A percentile compares a stretch with the other conserved stretches of the same genome.
Conservation (phyloP, 2,329 filamentous ascomycete genomes). For the Coniochaeta prunicola region DNA sequence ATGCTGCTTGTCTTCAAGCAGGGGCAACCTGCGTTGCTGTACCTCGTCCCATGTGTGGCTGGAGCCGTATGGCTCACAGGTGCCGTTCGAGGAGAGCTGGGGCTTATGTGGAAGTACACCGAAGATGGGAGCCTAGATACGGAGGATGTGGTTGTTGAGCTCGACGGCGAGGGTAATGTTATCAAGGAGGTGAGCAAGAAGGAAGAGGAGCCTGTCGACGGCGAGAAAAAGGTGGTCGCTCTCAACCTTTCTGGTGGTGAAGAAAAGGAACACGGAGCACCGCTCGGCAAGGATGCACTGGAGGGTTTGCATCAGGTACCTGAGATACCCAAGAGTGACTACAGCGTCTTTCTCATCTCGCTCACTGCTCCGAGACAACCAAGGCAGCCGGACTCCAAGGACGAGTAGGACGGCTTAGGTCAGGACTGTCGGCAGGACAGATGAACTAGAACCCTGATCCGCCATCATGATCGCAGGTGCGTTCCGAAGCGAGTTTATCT, state of each 20-base stretch:
- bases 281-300: not conserved
- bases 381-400: not conserved
- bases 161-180: constrained; percentile 40
- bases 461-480: too few relatives aligned
- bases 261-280: not conserved
- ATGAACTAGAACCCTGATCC: too few relatives aligned
- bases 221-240: constrained; percentile 12
- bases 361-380: not conserved
- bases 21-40: constrained; percentile 84
- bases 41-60: constrained; percentile 83
- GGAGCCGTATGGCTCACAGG: constrained; percentile 70
- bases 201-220: constrained; percentile 27
- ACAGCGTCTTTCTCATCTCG: not conserved
- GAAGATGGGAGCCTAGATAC: constrained; percentile 59
- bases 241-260: not conserved
- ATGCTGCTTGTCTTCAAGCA: constrained; percentile 74
- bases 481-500: not conserved
- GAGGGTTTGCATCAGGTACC: not conserved
- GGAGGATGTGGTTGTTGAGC: constrained; percentile 46
- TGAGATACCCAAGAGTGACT: not conserved
- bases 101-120: constrained; percentile 72
- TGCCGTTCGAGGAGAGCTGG: constrained; percentile 60
- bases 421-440: not conserved
- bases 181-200: constrained; percentile 25
- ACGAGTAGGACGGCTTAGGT: not conserved